Evolutionary conservation across 2,329 filamentous ascomycete species (phyloP).

Genomic region (Beauveria bassiana): DNA sequence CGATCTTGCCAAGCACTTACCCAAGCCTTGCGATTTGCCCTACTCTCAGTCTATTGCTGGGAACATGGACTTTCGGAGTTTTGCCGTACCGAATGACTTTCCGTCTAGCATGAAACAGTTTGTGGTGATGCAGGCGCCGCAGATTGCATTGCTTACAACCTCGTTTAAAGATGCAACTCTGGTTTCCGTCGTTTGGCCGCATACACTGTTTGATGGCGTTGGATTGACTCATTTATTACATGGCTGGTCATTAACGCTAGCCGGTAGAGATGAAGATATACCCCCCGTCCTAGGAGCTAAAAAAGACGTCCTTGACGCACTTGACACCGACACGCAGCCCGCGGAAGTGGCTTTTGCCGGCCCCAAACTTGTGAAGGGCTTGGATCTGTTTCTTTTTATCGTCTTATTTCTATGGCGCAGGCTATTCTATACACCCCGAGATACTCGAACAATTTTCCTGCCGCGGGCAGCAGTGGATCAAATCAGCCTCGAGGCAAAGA

Average conservation of each 20-base stretch:
- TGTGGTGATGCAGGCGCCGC: neutral
- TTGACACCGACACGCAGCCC: neutral
- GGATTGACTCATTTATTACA: conserved; percentile 32
- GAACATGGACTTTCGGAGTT: neutral
- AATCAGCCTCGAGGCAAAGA: conserved; percentile 18
- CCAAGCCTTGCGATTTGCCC: neutral
- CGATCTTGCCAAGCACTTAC: neutral
- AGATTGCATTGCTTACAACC: conserved; percentile 22
- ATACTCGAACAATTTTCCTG: neutral
- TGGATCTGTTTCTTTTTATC: neutral
- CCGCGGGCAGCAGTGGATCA: neutral
- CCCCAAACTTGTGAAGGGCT: neutral
- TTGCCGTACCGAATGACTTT: neutral
- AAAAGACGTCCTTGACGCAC: neutral
- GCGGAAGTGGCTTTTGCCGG: neutral
- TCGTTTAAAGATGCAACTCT: conserved; percentile 41
- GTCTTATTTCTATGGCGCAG: neutral
- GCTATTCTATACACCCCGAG: neutral
- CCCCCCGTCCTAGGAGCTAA: conserved; percentile 18
- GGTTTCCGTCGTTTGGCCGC: conserved; percentile 35
- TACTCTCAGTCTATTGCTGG: neutral
- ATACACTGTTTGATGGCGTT: conserved; percentile 38
- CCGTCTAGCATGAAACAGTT: neutral
- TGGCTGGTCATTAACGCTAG: conserved; percentile 36
- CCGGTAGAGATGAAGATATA: conserved; percentile 33